Conservation (phyloP, 306 rosid species). For the Prunus armeniaca region DNA sequence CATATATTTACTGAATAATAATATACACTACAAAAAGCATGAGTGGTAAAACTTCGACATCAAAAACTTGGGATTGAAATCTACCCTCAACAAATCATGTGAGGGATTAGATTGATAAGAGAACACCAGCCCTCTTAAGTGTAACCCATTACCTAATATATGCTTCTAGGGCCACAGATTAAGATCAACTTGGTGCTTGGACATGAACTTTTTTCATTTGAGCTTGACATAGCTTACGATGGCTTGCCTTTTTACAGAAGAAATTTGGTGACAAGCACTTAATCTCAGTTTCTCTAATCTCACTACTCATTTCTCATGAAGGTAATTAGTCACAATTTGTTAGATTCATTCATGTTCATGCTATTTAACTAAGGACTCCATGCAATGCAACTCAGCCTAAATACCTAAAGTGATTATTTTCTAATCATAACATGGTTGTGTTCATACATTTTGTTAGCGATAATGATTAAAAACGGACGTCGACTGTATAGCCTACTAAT, state of each 20-base stretch:
- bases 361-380: neutral
- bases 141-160: constrained; percentile 23
- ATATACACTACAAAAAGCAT: neutral
- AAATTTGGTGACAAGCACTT: neutral
- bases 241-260: neutral
- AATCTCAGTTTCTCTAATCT: neutral
- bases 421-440: no score
- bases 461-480: no score
- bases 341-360: neutral
- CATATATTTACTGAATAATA: no score
- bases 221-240: neutral
- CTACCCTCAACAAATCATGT: neutral
- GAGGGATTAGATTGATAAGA: constrained; percentile 14
- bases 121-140: constrained; percentile 16
- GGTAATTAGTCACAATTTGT: neutral
- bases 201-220: constrained; percentile 5
- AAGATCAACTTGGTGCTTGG: neutral
- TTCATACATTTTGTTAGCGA: no score
- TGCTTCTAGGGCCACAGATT: neutral
- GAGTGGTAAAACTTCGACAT: constrained; percentile 9
- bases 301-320: neutral
- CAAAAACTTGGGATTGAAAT: constrained; percentile 9
- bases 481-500: no score
- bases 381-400: constrained; percentile 3
- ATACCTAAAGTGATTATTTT: no score